Base-by-base conservation (phyloP, 2,329 filamentous ascomycete species). In the Fragosphaeria purpurea region DNA sequence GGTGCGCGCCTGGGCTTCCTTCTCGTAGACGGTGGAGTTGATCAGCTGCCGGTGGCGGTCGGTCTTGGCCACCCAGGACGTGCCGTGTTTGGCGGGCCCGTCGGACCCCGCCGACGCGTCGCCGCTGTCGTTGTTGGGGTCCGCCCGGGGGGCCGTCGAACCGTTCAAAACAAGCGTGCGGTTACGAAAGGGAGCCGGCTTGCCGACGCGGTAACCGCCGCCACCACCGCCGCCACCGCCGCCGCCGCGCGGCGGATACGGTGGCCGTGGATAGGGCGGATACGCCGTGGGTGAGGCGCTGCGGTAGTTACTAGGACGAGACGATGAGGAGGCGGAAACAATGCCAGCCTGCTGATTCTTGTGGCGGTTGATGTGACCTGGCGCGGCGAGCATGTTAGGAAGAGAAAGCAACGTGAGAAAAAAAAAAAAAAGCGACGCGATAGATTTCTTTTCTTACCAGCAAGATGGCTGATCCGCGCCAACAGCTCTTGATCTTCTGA, bases 41-140 rank as follows among this genome's bases (percentile, higher is more conserved):
- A 94, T 93, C 41, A 94, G 71, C 64, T 94, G 87, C 62, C 86
- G 78, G 62, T 90, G 86, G 46, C 85, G 83, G 63, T 86, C 86
- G 46, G 74, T 83, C 62, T 83, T 86, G 6, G 82, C 78, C 41
- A 93, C 77, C 80, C 85, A 91, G 4, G 79, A 66, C 4, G 41
- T 38, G 38, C 31, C 11, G 30, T 34, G 22, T 44, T 44, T 1
- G 51, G 31, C 12, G 50, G 7, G 8, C 31, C 43, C 13, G 63
- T 11, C 35, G 9, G 65, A n/a, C n/a, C n/a, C n/a, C 51, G 65
- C 61, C 56, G 57, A 50, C 56, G 60, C 54, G 55, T 60, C 49
- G 37, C 57, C 57, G 50, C 55, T 55, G 43, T 58, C 58, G 42
- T 51, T 41, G 41, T 51, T 41, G 41, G 50, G 63, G 57, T 47